Conservation (phyloP, 163 green algal genomes). For the Prototheca stagnorum region DNA sequence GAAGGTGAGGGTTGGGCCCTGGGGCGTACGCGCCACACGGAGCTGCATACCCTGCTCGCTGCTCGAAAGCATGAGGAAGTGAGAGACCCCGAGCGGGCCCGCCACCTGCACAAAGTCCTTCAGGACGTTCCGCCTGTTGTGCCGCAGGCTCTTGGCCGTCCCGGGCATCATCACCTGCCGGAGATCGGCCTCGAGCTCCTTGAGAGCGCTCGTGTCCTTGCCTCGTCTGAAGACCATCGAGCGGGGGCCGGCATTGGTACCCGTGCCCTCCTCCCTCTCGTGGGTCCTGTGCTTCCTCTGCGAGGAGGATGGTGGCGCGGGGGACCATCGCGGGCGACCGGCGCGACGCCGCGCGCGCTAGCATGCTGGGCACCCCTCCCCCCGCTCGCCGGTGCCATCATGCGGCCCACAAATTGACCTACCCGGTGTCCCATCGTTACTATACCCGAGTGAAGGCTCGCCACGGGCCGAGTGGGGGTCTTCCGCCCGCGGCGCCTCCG, state of each 20-base stretch:
- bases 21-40: constrained; percentile 40
- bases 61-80: constrained; percentile 88
- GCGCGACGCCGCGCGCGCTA: too few species aligned
- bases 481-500: too few species aligned
- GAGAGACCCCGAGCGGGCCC: constrained; percentile 82
- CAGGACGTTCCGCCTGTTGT: constrained; percentile 63
- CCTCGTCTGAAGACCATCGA: constrained; percentile 82
- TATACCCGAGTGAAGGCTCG: too few species aligned
- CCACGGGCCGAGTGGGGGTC: too few species aligned
- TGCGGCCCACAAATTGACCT: too few species aligned
- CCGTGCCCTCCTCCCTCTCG: constrained; percentile 23
- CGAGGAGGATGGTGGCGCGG: constrained; percentile 1
- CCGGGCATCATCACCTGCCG: constrained; percentile 81
- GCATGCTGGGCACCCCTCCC: too few species aligned
- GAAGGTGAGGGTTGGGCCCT: constrained; percentile 85
- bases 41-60: constrained; percentile 69
- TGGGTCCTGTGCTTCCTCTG: constrained; percentile 86
- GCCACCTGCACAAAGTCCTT: constrained; percentile 90
- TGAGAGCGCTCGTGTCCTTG: constrained; percentile 53
- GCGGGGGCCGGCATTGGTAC: constrained; percentile 50
- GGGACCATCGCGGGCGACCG: too few species aligned
- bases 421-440: too few species aligned
- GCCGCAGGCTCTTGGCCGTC: constrained; percentile 70
- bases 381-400: too few species aligned
- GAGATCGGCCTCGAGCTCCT: constrained; percentile 73